A percentile compares a stretch with the other conserved stretches of the same genome.
Evolutionary conservation across 352 stramenopile species (phyloP).

Genomic region (Pythium myriotylum): DNA sequence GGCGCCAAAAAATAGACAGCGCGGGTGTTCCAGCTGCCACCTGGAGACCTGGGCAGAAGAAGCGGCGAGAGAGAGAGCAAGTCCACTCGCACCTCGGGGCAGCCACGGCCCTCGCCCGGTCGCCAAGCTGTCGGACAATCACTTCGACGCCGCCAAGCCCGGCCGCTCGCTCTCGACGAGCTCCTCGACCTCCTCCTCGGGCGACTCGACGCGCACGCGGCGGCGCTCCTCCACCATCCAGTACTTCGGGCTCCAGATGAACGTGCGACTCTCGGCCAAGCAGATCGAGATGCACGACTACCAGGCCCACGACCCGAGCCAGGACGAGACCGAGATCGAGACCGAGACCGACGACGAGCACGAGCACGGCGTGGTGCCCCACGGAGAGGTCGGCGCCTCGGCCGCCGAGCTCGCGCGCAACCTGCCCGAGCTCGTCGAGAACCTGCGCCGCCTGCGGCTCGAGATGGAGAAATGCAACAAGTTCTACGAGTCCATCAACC

Average conservation of each 20-base stretch:
- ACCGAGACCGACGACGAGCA: conserved; percentile 4
- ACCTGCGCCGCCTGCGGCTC: conserved; percentile 59
- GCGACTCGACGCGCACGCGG: conserved; percentile 21
- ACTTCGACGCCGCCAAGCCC: conserved; percentile 4
- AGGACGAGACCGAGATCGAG: conserved; percentile 16
- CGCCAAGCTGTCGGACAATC: conserved; percentile 23
- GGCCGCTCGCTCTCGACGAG: conserved; percentile 15
- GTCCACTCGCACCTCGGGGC: no score
- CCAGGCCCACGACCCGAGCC: conserved; percentile 19
- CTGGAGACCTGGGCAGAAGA: conserved; percentile 15
- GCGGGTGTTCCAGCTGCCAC: conserved; percentile 13
- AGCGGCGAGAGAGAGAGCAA: no score
- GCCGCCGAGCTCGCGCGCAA: conserved; percentile 57
- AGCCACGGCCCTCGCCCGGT: conserved; percentile 18
- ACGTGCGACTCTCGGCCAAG: conserved; percentile 25
- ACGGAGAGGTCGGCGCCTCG: conserved; percentile 34
- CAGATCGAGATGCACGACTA: conserved; percentile 33
- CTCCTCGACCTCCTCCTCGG: conserved; percentile 21
- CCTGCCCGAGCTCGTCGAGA: conserved; percentile 61
- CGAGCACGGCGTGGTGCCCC: conserved; percentile 18
- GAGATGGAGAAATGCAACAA: conserved; percentile 77
- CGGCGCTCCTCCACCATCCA: conserved; percentile 32
- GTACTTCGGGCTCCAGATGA: conserved; percentile 34
- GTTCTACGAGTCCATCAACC: conserved; percentile 66
- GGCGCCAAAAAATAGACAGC: conserved; percentile 10